Evolutionary conservation across 176 grass and related monocot species (phyloP), one percentile per base, ranked within the genome.

Genomic region (Guadua angustifolia): DNA sequence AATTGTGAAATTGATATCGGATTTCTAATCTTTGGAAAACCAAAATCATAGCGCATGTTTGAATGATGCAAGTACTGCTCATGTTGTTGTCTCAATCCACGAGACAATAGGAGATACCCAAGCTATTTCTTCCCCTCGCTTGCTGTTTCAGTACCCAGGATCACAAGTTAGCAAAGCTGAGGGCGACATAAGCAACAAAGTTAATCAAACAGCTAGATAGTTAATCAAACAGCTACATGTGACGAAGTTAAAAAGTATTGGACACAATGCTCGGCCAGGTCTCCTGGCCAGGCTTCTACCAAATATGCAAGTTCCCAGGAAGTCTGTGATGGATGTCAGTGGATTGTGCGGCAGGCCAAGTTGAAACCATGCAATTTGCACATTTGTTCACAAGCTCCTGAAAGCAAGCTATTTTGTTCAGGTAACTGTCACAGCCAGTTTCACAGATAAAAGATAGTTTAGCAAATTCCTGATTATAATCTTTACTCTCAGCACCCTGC

Each of bases 111-210:
- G 38, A 45, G 12, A 44, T 13, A 25, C 11, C 36, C 57, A 63
- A 11, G 22, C 9, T 47, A 10, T 21, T 60, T n/a, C n/a, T n/a
- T n/a, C n/a, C n/a, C n/a, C n/a, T n/a, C n/a, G n/a, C n/a, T n/a
- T n/a, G n/a, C n/a, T 39, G 50, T 56, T 22, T n/a, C 35, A 44
- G 58, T 80, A 71, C 19, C 35, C 35, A 40, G 64, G n/a, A 69
- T 88, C 79, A 63, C 63, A 59, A 62, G 72, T 43, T 53, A 22
- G 43, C 79, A 76, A 82, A 71, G 64, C 52, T 62, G 71, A 68
- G 19, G n/a, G 25, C 21, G 15, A 69, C 49, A 49, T 6, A 39
- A 19, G 53, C 13, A 61, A 26, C 61, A 76, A 77, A 88, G 40
- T 29, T 18, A 53, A 32, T 51, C 70, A 82, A 59, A 61, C 51